Evolutionary conservation across 2,329 filamentous ascomycete species (phyloP), one percentile per base, ranked within the genome.

Genomic region (Aureobasidium sp.): DNA sequence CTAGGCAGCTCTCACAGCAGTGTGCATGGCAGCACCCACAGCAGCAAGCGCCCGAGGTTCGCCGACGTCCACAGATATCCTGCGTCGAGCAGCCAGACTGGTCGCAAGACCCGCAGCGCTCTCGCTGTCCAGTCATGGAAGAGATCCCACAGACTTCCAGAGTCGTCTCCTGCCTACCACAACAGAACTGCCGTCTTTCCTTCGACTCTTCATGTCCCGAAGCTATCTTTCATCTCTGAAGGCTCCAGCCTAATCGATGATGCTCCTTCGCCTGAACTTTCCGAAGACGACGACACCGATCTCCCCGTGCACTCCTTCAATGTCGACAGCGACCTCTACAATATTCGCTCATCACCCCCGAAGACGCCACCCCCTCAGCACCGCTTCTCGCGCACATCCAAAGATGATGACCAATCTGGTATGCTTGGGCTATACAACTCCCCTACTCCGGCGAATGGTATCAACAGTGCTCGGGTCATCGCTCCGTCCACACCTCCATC

Each of bases 401-500:
- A 87, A 71, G 76, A 80, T 1, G 87, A 86, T 64, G 87, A 94
- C 20, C 20, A 20, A 70, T 89, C 89, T 6, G 92, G 91, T 70
- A 87, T 95, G 1, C 70, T 96, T 5, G 91, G 93, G 73, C 84
- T 97, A 17, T 92, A 92, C 53, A 90, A 91, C 57, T 97, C 93
- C 7, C 94, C 94, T 0, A 96, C 92, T 0, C 91, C 92, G 0
- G 91, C 90, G 51, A 85, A 87, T 59, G 70, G 69, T 20, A 69
- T 70, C 24, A 67, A 72, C 61, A 78, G 77, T 67, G 73, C 82
- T 48, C 77, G 79, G 55, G 78, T 81, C 61, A 71, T 77, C 55
- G 71, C 80, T 47, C 74, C 85, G 61, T 80, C 82, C 34, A 85
- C 83, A 13, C 79, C 83, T 80, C 79, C 79, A 6, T 71, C 76